Evolutionary conservation across 1,284 basidiomycete species (phyloP).

Genomic region (Ganoderma sinense): DNA sequence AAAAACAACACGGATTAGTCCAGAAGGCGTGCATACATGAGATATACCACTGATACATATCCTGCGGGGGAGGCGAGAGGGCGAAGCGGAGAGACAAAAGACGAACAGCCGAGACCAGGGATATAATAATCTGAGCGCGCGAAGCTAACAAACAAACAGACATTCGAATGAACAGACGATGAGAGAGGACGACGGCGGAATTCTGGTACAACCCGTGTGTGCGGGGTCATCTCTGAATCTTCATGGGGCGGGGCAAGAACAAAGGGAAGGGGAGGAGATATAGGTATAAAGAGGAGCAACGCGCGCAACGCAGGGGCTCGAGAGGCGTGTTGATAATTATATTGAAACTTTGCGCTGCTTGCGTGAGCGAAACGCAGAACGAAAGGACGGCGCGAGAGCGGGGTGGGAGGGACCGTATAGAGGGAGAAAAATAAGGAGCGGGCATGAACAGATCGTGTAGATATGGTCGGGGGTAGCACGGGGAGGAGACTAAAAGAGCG

Average conservation of each 20-base stretch:
- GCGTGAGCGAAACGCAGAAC: not conserved
- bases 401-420: not conserved
- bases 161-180: constrained; percentile 8
- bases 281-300: constrained; percentile 15
- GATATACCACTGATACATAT: constrained; percentile 35
- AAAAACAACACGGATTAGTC: constrained; percentile 30
- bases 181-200: constrained; percentile 1
- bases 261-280: constrained; percentile 25
- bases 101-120: constrained; percentile 2
- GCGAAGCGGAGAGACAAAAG: constrained; percentile 3
- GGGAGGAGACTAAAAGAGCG: constrained; percentile 22
- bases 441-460: constrained; percentile 23
- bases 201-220: constrained; percentile 27
- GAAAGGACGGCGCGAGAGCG: not conserved
- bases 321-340: constrained; percentile 14
- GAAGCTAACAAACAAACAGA: constrained; percentile 4
- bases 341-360: not conserved
- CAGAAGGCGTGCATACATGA: constrained; percentile 32
- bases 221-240: constrained; percentile 17
- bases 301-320: constrained; percentile 17
- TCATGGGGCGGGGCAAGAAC: constrained; percentile 17
- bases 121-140: constrained; percentile 25
- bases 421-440: constrained; percentile 10
- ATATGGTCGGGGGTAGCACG: constrained; percentile 26
- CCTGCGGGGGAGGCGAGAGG: constrained; percentile 18